Evolutionary conservation across 192 early-diverging fungal genomes (phyloP).

Genomic region (Coemansia sp.): DNA sequence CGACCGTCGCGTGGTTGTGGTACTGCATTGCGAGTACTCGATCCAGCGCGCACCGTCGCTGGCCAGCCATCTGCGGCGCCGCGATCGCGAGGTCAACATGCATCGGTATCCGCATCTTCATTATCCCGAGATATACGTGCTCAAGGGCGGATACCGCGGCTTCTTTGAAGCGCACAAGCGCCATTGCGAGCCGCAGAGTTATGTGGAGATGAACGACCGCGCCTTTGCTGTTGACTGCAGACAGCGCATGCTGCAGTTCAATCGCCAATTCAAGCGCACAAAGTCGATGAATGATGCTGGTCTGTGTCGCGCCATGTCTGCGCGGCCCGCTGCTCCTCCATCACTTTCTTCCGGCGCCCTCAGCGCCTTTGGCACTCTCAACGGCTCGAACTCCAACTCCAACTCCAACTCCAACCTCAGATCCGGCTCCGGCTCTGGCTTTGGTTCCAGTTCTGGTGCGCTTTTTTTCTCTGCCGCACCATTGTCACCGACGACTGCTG

Average conservation of each 20-base stretch:
- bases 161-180: constrained; percentile 65
- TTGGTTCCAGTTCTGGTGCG: constrained; percentile 5
- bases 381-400: no score
- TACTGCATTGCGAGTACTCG: constrained; percentile 90
- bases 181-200: constrained; percentile 71
- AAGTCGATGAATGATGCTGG: constrained; percentile 54
- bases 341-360: not conserved
- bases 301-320: constrained; percentile 16
- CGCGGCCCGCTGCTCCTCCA: constrained; percentile 9
- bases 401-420: not conserved
- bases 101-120: constrained; percentile 71
- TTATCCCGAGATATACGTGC: constrained; percentile 85
- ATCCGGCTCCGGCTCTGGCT: no score
- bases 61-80: constrained; percentile 73
- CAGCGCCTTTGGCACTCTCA: not conserved
- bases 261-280: constrained; percentile 57
- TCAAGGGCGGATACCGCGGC: constrained; percentile 79
- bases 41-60: constrained; percentile 78
- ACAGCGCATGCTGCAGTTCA: constrained; percentile 55
- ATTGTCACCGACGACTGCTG: constrained; percentile 31
- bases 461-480: constrained; percentile 16
- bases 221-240: constrained; percentile 58
- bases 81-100: constrained; percentile 73
- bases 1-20: constrained; percentile 59
- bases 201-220: constrained; percentile 79